These are phyloP conservation scores for Linnemannia exigua DNA, from an alignment of 192 early-diverging fungal species.

Conservation along the genomic window DNA sequence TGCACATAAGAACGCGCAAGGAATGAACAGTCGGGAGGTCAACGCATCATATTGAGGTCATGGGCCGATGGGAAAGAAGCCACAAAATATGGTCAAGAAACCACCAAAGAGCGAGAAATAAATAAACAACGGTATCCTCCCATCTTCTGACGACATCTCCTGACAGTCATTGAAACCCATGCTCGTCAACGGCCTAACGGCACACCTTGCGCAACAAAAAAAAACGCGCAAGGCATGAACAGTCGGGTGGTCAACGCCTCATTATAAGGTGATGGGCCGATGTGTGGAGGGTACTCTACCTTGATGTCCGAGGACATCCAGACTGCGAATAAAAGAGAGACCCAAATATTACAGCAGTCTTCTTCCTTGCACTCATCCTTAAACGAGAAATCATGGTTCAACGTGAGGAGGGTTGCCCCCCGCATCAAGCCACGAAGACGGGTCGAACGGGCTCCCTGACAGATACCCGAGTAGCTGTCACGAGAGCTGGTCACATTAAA, in stretches of 20 bases:
- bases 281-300: slow-evolving; percentile 10
- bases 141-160: slow-evolving; percentile 16
- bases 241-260: slow-evolving; percentile 19
- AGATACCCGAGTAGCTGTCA: neutral
- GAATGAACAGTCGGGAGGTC: too few species aligned
- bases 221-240: neutral
- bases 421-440: slow-evolving; percentile 11
- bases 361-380: slow-evolving; percentile 13
- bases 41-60: too few species aligned
- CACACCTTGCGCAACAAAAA: neutral
- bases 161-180: slow-evolving; percentile 14
- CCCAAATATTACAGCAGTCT: slow-evolving; percentile 1
- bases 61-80: too few species aligned
- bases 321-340: too few species aligned
- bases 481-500: slow-evolving; percentile 13
- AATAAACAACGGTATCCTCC: slow-evolving; percentile 4
- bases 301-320: slow-evolving; percentile 9
- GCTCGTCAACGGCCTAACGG: slow-evolving; percentile 14
- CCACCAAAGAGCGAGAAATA: too few species aligned
- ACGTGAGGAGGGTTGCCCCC: slow-evolving; percentile 1
- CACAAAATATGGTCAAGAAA: too few species aligned
- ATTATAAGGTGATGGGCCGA: neutral
- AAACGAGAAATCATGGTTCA: slow-evolving; percentile 6
- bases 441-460: slow-evolving; percentile 10
- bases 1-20: too few species aligned